Conservation (phyloP, 352 stramenopile genomes). For the Phytophthora idaei region DNA sequence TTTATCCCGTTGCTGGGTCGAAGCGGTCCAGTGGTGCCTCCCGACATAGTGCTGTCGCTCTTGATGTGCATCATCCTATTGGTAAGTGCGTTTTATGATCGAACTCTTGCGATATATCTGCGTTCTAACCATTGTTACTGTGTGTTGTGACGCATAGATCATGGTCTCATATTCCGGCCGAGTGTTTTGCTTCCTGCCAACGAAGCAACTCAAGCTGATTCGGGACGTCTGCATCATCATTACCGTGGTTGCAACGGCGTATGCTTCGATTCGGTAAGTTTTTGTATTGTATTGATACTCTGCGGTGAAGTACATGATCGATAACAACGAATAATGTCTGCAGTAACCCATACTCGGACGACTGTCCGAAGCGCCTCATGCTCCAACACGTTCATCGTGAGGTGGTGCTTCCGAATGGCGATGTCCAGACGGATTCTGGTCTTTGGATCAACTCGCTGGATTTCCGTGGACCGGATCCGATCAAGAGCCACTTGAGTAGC, state of each 20-base stretch:
- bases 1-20: slow-evolving; percentile 79
- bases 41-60: slow-evolving; percentile 58
- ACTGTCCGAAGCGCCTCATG: slow-evolving; percentile 71
- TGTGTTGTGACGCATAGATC: slow-evolving; percentile 27
- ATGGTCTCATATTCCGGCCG: slow-evolving; percentile 61
- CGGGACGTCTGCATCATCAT: slow-evolving; percentile 49
- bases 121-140: slow-evolving; percentile 11
- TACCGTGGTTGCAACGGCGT: slow-evolving; percentile 40
- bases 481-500: slow-evolving; percentile 47
- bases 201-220: slow-evolving; percentile 43
- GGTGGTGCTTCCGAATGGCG: slow-evolving; percentile 47
- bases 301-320: background rate
- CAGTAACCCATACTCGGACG: slow-evolving; percentile 80
- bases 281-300: background rate
- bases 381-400: slow-evolving; percentile 75
- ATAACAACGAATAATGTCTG: background rate
- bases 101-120: background rate
- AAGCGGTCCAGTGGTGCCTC: slow-evolving; percentile 55
- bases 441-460: slow-evolving; percentile 80
- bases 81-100: slow-evolving; percentile 29
- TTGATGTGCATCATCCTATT: slow-evolving; percentile 56
- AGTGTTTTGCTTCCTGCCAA: slow-evolving; percentile 75
- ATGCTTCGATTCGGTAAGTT: slow-evolving; percentile 61
- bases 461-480: slow-evolving; percentile 60
- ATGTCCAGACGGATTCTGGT: slow-evolving; percentile 57